phyloP scores from a whole-genome alignment of 495 filamentous ascomycete genomes.

The Aspergillus funiculosus region DNA sequence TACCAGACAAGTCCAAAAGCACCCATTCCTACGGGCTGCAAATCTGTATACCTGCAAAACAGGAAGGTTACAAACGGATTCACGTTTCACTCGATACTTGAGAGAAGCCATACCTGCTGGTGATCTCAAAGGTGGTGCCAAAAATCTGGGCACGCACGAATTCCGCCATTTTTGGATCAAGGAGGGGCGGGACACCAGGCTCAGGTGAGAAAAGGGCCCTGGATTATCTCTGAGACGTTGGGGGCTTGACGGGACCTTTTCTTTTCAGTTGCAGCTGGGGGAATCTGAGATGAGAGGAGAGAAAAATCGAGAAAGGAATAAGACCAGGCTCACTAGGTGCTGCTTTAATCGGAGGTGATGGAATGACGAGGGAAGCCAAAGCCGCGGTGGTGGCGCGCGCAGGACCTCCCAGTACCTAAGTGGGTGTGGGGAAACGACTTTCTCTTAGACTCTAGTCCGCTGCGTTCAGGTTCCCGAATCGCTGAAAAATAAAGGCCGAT shows the following conservation, averaged over 20 bases:
- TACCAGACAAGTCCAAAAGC: conserved; percentile 98
- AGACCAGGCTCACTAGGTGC: background rate
- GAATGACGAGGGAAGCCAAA: conserved; percentile 23
- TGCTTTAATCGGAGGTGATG: conserved; percentile 14
- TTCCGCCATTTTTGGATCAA: conserved; percentile 75
- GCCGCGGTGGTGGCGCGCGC: conserved; percentile 23
- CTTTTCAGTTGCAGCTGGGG: background rate
- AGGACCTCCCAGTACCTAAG: conserved; percentile 4
- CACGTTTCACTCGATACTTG: background rate
- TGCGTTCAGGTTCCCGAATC: conserved; percentile 23
- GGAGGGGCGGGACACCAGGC: conserved; percentile 13
- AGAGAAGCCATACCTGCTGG: conserved; percentile 69
- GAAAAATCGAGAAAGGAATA: conserved; percentile 4
- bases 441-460: conserved; percentile 19
- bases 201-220: conserved; percentile 3
- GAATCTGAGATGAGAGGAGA: conserved; percentile 1
- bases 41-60: conserved; percentile 79
- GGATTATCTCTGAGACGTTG: conserved; percentile 3
- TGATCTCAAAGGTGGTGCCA: conserved; percentile 99
- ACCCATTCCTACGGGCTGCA: conserved; percentile 98
- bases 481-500: conserved; percentile 35
- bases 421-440: conserved; percentile 28
- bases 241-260: background rate
- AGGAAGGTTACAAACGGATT: background rate
- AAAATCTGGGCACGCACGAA: conserved; percentile 99